phyloP scores from a whole-genome alignment of 345 rosid species.

The Citrus hindsii region DNA sequence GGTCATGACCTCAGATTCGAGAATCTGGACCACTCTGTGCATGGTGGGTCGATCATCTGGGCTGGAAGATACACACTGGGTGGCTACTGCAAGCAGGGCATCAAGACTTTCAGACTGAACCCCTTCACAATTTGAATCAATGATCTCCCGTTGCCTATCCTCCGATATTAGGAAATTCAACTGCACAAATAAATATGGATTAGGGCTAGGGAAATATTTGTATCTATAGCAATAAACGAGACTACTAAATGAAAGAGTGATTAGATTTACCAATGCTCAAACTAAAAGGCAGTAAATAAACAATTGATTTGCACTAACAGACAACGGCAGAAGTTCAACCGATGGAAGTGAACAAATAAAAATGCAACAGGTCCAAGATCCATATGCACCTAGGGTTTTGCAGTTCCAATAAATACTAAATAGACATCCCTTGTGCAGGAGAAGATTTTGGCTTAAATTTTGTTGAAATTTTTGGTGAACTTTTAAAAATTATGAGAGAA shows the following conservation, averaged over 20 bases:
- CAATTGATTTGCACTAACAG: neutral
- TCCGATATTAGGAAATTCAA: conserved; percentile 72
- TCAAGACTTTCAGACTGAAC: conserved; percentile 74
- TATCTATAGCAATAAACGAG: neutral
- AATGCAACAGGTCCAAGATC: neutral
- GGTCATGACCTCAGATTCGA: conserved; percentile 96
- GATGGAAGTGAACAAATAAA: neutral
- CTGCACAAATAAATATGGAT: conserved; percentile 41
- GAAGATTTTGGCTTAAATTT: neutral
- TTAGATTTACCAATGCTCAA: neutral
- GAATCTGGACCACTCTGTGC: conserved; percentile 93
- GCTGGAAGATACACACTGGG: conserved; percentile 67
- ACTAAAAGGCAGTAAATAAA: neutral
- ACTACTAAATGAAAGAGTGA: neutral
- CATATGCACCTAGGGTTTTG: neutral
- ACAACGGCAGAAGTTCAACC: neutral
- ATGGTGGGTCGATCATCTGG: conserved; percentile 94
- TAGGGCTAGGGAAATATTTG: neutral
- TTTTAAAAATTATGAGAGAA: neutral
- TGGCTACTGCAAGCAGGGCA: conserved; percentile 79
- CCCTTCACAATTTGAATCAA: conserved; percentile 70
- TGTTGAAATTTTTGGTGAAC: neutral
- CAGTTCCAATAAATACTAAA: neutral
- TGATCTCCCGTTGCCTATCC: conserved; percentile 67
- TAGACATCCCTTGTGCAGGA: neutral